Evolutionary conservation across 169 alveolate species (phyloP), one percentile per base, ranked within the genome.

Genomic region (Eimeria necatrix): DNA sequence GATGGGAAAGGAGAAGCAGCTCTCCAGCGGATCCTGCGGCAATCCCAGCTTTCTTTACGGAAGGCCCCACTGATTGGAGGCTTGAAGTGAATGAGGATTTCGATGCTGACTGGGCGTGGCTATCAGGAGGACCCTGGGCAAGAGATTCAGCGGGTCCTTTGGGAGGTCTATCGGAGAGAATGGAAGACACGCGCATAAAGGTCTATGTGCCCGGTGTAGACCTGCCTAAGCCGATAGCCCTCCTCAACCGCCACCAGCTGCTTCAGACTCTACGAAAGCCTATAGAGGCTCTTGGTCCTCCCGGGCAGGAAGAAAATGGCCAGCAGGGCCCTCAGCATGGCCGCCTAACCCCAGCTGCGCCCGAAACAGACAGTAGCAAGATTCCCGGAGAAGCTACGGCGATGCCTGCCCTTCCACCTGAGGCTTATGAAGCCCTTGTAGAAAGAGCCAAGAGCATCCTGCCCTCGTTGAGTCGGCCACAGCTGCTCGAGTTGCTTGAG

Each of bases 101-200:
- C 61, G 88, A 78, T 51, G 88, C 88, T 4, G 88, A 78, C 20
- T 78, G 88, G 88, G 61, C 70, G 7, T n/a, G 88, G 88, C 88
- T 78, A 7, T 78, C 88, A 5, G 88, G 88, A 46, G 88, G 61
- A 22, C 88, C 88, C 88, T 78, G 70, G 88, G 68, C 88, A 18
- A 32, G 48, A 51, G 88, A 78, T 46, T 7, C 85, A 41, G 20
- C 18, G 68, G 68, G 61, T 9, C 48, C 88, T 48, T 48, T 18
- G 48, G 68, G 61, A 26, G 68, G 70, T 48, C 68, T 68, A 2
- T 49, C 48, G 8, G 88, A 78, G n/a, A 9, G 49, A 4, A n/a
- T 78, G 12, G 46, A 51, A 46, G 88, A 78, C 49, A 78, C 41
- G 22, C 68, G 88, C 18, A 61, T 78, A 20, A 78, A 78, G 88